Evolutionary conservation across 257 asterid genomes (phyloP).

Genomic region (Fraxinus pennsylvanica): DNA sequence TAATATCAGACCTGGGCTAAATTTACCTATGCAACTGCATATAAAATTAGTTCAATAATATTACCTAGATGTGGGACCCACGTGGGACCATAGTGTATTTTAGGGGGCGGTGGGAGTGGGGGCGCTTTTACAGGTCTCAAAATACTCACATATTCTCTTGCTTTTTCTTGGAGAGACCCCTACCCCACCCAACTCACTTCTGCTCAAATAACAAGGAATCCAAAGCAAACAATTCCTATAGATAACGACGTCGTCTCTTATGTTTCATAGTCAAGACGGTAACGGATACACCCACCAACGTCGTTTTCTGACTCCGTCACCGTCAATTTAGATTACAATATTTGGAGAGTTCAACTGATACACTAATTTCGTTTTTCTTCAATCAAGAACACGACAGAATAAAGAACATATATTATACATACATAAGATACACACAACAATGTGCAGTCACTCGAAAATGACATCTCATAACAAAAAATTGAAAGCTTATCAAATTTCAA

Average conservation of each 20-base stretch:
- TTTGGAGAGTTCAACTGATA: not conserved
- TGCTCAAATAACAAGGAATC: not conserved
- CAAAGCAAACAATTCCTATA: not conserved
- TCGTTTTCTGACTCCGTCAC: not conserved
- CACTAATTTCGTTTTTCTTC: not conserved
- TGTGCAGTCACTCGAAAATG: too few relatives aligned
- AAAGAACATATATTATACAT: too few relatives aligned
- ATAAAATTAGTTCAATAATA: too few relatives aligned
- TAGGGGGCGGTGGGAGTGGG: not conserved
- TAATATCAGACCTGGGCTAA: too few relatives aligned
- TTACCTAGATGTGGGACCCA: not conserved
- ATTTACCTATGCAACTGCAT: too few relatives aligned
- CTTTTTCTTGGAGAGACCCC: not conserved
- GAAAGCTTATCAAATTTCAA: too few relatives aligned
- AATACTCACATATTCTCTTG: not conserved
- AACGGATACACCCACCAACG: not conserved
- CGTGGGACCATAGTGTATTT: not conserved
- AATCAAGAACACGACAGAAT: not conserved
- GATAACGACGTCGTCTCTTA: not conserved
- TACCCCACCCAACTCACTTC: not conserved
- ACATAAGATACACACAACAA: not conserved
- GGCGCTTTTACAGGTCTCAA: not conserved
- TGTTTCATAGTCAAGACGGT: not conserved
- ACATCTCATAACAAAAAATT: too few relatives aligned
- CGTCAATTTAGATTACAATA: not conserved